These are phyloP conservation scores for Nelumbo lutea DNA, from an alignment of 164 flowering plant species.

Conservation along the genomic window DNA sequence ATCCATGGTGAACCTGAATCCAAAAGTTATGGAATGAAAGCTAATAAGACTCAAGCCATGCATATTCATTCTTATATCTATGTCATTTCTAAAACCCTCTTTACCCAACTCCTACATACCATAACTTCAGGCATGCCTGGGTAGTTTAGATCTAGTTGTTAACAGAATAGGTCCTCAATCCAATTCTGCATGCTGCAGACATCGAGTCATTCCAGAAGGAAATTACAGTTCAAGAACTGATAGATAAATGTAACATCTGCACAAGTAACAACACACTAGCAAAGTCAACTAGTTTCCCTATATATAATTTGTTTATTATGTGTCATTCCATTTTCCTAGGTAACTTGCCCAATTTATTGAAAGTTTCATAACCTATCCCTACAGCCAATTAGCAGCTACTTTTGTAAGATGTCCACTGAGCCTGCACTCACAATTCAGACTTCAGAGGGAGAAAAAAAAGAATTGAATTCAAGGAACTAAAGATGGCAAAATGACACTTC, in stretches of 20 bases:
- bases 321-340: not conserved
- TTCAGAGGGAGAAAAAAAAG: too few relatives aligned
- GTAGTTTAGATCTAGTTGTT: conserved; percentile 81
- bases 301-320: not conserved
- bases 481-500: too few relatives aligned
- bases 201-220: conserved; percentile 6
- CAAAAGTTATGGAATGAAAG: conserved; percentile 3
- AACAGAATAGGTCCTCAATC: conserved; percentile 92
- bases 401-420: too few relatives aligned
- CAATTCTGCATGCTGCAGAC: conserved; percentile 82
- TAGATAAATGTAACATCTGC: not conserved
- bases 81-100: not conserved
- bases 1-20: conserved; percentile 93
- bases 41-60: not conserved
- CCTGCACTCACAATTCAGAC: too few relatives aligned
- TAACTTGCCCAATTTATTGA: not conserved
- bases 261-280: not conserved
- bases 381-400: too few relatives aligned
- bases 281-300: not conserved
- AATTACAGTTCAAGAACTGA: not conserved
- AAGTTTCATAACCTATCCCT: not conserved
- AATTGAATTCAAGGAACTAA: too few relatives aligned
- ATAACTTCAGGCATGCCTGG: conserved; percentile 90
- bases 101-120: conserved; percentile 34
- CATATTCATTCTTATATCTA: not conserved